phyloP scores from a whole-genome alignment of 805 yeast genomes.

The Komagataella phaffii region DNA sequence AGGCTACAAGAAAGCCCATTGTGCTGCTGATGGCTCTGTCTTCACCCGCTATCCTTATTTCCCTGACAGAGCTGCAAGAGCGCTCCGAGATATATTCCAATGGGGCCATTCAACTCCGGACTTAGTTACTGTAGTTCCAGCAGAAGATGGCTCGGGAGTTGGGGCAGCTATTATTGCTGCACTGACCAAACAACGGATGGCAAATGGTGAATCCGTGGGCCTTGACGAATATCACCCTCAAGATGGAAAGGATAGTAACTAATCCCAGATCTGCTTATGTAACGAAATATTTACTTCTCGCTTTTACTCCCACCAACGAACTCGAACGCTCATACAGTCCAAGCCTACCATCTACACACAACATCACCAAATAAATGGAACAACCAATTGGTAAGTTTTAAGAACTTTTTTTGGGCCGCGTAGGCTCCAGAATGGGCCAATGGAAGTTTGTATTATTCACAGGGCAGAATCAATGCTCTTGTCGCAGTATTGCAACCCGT shows the following conservation, averaged over 20 bases:
- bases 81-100: slow-evolving; percentile 76
- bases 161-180: slow-evolving; percentile 99
- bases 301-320: background rate
- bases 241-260: too few species aligned
- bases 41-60: slow-evolving; percentile 89
- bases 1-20: slow-evolving; percentile 61
- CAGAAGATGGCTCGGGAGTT: slow-evolving; percentile 97
- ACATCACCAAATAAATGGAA: slow-evolving; percentile 6
- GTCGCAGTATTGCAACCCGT: background rate
- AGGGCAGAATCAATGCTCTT: background rate
- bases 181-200: slow-evolving; percentile 69
- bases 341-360: background rate
- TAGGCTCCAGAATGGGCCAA: background rate
- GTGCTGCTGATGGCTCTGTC: slow-evolving; percentile 97
- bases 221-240: slow-evolving; percentile 6
- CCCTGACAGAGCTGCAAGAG: slow-evolving; percentile 79
- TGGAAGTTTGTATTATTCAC: background rate
- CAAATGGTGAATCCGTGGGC: slow-evolving; percentile 60
- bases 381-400: slow-evolving; percentile 16
- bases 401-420: background rate
- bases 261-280: background rate
- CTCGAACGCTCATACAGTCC: background rate
- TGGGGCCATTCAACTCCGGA: slow-evolving; percentile 32
- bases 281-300: background rate
- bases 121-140: slow-evolving; percentile 52